Conservation (phyloP, 305 asterid genomes). For the Monarda citriodora region DNA sequence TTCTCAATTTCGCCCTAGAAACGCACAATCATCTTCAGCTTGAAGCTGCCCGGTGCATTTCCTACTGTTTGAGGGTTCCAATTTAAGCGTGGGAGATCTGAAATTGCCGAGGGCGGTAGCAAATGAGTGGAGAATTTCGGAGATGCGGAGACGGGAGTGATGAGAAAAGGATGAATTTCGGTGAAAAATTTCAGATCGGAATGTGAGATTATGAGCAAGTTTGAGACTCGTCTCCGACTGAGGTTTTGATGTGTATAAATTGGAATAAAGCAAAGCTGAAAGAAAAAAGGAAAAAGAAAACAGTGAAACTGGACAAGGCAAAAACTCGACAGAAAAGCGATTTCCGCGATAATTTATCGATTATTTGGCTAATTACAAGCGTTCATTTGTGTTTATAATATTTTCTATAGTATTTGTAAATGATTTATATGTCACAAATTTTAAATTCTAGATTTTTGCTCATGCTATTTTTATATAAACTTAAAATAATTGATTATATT, state of each 20-base stretch:
- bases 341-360: neutral
- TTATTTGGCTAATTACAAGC: too few relatives aligned
- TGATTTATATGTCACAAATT: too few relatives aligned
- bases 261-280: slow-evolving; percentile 8
- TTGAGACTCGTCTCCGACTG: slow-evolving; percentile 27
- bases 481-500: too few relatives aligned
- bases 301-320: slow-evolving; percentile 10
- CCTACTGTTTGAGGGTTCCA: slow-evolving; percentile 5
- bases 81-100: slow-evolving; percentile 26
- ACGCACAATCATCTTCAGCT: slow-evolving; percentile 11
- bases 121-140: slow-evolving; percentile 9
- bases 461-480: too few relatives aligned
- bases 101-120: slow-evolving; percentile 17
- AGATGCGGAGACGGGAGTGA: slow-evolving; percentile 6
- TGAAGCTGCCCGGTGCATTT: slow-evolving; percentile 15
- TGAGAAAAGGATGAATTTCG: slow-evolving; percentile 2
- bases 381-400: too few relatives aligned
- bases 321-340: slow-evolving; percentile 15
- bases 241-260: slow-evolving; percentile 24
- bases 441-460: too few relatives aligned
- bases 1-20: slow-evolving; percentile 18
- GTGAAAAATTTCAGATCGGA: slow-evolving; percentile 26
- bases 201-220: slow-evolving; percentile 14
- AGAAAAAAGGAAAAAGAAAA: neutral
- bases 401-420: too few relatives aligned